Conservation (phyloP, 148 eudicot genomes). For the Drosera capensis region DNA sequence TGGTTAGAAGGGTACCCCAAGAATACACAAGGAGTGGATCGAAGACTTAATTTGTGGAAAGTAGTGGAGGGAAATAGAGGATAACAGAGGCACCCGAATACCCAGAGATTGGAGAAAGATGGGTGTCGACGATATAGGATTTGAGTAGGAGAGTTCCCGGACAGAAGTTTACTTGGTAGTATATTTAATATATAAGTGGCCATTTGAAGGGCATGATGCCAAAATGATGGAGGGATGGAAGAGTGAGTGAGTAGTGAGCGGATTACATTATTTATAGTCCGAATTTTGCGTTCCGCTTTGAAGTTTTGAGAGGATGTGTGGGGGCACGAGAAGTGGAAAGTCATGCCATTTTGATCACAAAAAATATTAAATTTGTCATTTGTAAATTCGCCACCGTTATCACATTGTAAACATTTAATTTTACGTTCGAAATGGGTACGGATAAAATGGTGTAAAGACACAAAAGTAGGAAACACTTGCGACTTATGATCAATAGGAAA, state of each 20-base stretch:
- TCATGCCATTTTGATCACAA: slow-evolving; percentile 1
- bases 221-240: slow-evolving; percentile 6
- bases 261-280: slow-evolving; percentile 8
- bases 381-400: no score
- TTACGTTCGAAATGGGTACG: slow-evolving; percentile 6
- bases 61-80: not conserved
- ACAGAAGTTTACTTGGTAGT: not conserved
- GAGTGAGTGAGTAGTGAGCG: slow-evolving; percentile 6
- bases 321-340: slow-evolving; percentile 8
- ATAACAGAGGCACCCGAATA: slow-evolving; percentile 1
- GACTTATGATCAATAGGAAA: slow-evolving; percentile 10
- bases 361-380: not conserved
- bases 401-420: slow-evolving; percentile 11
- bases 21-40: slow-evolving; percentile 1
- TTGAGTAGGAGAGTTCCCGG: not conserved
- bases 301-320: slow-evolving; percentile 13
- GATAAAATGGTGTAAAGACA: slow-evolving; percentile 1
- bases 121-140: not conserved
- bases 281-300: slow-evolving; percentile 9
- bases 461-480: slow-evolving; percentile 4
- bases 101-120: not conserved
- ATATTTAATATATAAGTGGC: slow-evolving; percentile 7
- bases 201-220: slow-evolving; percentile 8
- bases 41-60: not conserved
- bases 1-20: not conserved